Evolutionary conservation across 78 protist species (phyloP), one percentile per base, ranked within the genome.

Genomic region (Dictyostelium capitatum): DNA sequence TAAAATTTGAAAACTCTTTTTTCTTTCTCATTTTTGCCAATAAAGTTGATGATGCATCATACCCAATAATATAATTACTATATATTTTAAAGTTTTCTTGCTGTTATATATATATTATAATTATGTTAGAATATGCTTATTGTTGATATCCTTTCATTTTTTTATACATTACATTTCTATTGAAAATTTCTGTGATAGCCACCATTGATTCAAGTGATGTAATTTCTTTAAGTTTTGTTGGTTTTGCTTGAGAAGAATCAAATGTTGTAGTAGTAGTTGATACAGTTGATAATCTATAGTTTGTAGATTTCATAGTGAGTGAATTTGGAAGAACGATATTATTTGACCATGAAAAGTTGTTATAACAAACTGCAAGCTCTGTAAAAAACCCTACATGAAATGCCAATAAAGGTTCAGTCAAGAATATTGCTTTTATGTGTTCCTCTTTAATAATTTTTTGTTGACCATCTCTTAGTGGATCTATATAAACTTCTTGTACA

Each of bases 321-420:
- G 93, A 75, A n/a, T 47, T 17, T 30, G 93, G 93, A 11, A 54
- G 73, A 8, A 77, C 9, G 12, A 70, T 12, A 43, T 74, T 32
- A 19, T 48, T 48, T 30, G 50, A 28, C 93, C 93, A 87, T 65
- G 20, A 48, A 50, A 87, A 87, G n/a, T 83, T 64, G 37, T 87
- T 87, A 50, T 77, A 87, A 17, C 74, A 64, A 5, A 59, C 50
- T 1, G 93, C 93, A 51, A 87, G 64, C 57, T 87, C 93, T 30
- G 57, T 56, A 64, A 87, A 87, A 67, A 87, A 87, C 9, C 77
- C 59, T 51, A 56, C 79, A 64, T 87, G 93, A 64, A 87, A 87
- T 12, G 57, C n/a, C 41, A 56, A 14, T 7, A 87, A 54, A 6
- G 30, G 78, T 19, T 77, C 72, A 1, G 80, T 87, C 25, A 70